Evolutionary conservation across 1,284 basidiomycete species (phyloP).

Genomic region (Sparassis latifolia): DNA sequence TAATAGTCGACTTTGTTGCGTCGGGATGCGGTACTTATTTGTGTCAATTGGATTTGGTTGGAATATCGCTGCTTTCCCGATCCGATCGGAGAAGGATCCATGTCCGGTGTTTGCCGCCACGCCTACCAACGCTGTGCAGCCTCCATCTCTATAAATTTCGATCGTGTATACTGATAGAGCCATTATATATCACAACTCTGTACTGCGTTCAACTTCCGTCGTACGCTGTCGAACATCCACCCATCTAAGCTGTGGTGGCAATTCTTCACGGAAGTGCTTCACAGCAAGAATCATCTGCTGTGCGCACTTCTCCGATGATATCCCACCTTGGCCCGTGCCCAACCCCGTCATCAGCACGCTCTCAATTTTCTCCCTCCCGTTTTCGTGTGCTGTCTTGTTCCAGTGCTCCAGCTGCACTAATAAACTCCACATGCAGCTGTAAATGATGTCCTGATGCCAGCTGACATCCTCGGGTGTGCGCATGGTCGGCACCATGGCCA

Average conservation of each 20-base stretch:
- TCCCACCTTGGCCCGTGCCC: constrained; percentile 16
- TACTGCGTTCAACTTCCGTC: too few relatives aligned
- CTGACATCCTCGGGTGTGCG: constrained; percentile 13
- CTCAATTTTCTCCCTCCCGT: constrained; percentile 5
- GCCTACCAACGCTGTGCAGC: too few relatives aligned
- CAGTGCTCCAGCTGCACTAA: constrained; percentile 13
- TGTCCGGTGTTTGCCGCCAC: too few relatives aligned
- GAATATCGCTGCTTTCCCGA: too few relatives aligned
- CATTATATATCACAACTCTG: background rate
- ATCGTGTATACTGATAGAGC: background rate
- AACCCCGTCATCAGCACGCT: constrained; percentile 21
- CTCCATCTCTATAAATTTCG: background rate
- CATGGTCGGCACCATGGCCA: constrained; percentile 19
- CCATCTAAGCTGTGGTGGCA: too few relatives aligned
- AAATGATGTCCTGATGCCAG: constrained; percentile 20
- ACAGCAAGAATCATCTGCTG: constrained; percentile 19
- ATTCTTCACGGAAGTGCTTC: background rate
- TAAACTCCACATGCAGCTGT: constrained; percentile 17
- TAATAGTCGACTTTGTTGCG: too few relatives aligned
- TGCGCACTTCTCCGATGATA: constrained; percentile 11
- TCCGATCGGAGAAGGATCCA: too few relatives aligned
- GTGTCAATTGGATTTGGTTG: too few relatives aligned
- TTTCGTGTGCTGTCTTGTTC: constrained; percentile 6
- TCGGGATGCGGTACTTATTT: too few relatives aligned
- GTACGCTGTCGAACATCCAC: too few relatives aligned